Evolutionary conservation across 495 filamentous ascomycete species (phyloP).

Genomic region (Aspergillus avenaceus): DNA sequence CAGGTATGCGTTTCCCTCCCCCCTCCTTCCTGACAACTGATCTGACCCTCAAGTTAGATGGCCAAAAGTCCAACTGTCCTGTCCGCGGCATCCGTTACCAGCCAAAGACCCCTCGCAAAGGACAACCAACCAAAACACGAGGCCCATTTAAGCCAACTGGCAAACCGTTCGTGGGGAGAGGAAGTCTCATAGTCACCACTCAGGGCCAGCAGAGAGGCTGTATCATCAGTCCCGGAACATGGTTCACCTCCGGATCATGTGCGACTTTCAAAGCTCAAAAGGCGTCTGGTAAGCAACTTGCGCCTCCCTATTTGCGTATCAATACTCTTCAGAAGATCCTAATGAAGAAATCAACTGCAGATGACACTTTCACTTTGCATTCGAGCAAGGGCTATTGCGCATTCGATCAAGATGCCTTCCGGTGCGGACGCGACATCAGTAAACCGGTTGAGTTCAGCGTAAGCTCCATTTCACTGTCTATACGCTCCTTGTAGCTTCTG

Average conservation of each 20-base stretch:
- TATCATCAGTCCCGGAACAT: constrained; percentile 64
- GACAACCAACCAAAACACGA: constrained; percentile 36
- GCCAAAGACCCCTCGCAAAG: constrained; percentile 49
- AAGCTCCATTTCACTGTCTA: constrained; percentile 12
- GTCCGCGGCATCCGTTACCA: constrained; percentile 59
- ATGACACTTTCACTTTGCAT: constrained; percentile 54
- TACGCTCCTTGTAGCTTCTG: constrained; percentile 2
- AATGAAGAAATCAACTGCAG: constrained; percentile 14
- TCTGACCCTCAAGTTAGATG: constrained; percentile 35
- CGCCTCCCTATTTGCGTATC: neutral
- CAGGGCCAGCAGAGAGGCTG: constrained; percentile 55
- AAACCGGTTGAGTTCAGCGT: constrained; percentile 44
- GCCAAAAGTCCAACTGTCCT: constrained; percentile 60
- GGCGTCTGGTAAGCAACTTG: constrained; percentile 33
- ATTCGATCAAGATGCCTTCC: constrained; percentile 43
- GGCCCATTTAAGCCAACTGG: constrained; percentile 36
- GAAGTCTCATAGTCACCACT: constrained; percentile 55
- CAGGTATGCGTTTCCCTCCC: constrained; percentile 37
- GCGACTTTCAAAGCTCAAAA: constrained; percentile 59
- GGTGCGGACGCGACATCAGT: constrained; percentile 44
- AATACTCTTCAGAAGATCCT: neutral
- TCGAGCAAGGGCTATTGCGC: constrained; percentile 57
- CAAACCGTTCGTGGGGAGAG: constrained; percentile 50
- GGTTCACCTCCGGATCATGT: constrained; percentile 67
- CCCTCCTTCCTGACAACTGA: neutral